A percentile compares a stretch with the other conserved stretches of the same genome.
Conservation (phyloP, 2,329 filamentous ascomycete genomes). For the Venturia asperata region DNA sequence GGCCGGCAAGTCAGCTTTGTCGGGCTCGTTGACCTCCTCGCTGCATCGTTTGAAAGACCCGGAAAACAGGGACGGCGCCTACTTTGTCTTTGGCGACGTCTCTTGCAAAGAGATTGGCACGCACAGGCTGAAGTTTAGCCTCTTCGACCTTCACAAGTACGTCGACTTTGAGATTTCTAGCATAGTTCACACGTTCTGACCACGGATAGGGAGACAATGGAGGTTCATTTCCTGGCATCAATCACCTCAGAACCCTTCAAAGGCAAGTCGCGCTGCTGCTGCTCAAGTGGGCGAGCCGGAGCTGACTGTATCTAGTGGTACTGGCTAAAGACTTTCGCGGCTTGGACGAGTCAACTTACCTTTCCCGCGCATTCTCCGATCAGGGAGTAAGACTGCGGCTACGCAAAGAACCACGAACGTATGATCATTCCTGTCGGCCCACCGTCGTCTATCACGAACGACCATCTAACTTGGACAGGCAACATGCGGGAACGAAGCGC, state of each 20-base stretch:
- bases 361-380: constrained; percentile 77
- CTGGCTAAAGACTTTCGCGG: constrained; percentile 66
- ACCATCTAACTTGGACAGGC: neutral
- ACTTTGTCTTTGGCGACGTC: constrained; percentile 87
- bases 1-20: constrained; percentile 46
- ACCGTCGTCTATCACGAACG: neutral
- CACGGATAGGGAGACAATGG: neutral
- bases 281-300: neutral
- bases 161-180: constrained; percentile 24
- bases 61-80: constrained; percentile 65
- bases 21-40: constrained; percentile 71
- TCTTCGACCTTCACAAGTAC: constrained; percentile 65
- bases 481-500: neutral
- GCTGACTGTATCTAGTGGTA: constrained; percentile 29
- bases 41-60: constrained; percentile 74
- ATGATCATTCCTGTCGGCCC: neutral
- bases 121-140: constrained; percentile 67
- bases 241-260: constrained; percentile 12
- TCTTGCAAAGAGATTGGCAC: constrained; percentile 68
- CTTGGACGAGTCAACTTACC: constrained; percentile 71
- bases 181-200: neutral
- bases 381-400: constrained; percentile 78
- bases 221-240: neutral
- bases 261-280: neutral
- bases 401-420: constrained; percentile 66